Conservation (phyloP, 1,139 yeast species). For the Candida sp. region DNA sequence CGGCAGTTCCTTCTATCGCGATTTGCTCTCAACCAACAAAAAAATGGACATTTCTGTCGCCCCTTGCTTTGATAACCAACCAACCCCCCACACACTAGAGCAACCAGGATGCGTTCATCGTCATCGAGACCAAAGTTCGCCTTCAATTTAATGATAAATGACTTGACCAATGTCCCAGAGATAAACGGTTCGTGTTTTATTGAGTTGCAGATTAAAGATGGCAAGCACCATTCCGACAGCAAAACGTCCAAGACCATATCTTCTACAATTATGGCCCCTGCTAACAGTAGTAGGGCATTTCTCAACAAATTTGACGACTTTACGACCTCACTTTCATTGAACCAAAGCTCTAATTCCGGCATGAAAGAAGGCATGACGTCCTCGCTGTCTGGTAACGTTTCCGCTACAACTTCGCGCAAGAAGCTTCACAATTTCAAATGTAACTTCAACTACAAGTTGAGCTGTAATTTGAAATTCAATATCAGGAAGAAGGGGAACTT, state of each 20-base stretch:
- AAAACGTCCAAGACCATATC: slow-evolving; percentile 6
- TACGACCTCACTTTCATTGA: slow-evolving; percentile 4
- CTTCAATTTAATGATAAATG: slow-evolving; percentile 63
- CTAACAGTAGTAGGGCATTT: slow-evolving; percentile 8
- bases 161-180: slow-evolving; percentile 83
- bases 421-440: slow-evolving; percentile 49
- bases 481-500: slow-evolving; percentile 38
- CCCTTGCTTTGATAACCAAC: neutral
- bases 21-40: no score
- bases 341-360: slow-evolving; percentile 2
- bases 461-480: slow-evolving; percentile 46
- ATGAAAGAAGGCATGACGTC: slow-evolving; percentile 7
- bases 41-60: neutral
- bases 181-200: slow-evolving; percentile 71
- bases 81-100: neutral
- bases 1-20: no score
- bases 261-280: neutral
- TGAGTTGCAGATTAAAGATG: slow-evolving; percentile 45
- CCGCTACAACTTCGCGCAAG: slow-evolving; percentile 36
- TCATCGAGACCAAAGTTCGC: slow-evolving; percentile 52
- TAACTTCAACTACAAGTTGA: slow-evolving; percentile 38
- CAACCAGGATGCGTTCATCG: slow-evolving; percentile 3
- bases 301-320: slow-evolving; percentile 15
- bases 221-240: slow-evolving; percentile 2
- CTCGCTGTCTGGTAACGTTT: slow-evolving; percentile 28